These are phyloP conservation scores for Taiozyma onychis DNA, from an alignment of 1,139 yeast genomes.

Conservation along the genomic window DNA sequence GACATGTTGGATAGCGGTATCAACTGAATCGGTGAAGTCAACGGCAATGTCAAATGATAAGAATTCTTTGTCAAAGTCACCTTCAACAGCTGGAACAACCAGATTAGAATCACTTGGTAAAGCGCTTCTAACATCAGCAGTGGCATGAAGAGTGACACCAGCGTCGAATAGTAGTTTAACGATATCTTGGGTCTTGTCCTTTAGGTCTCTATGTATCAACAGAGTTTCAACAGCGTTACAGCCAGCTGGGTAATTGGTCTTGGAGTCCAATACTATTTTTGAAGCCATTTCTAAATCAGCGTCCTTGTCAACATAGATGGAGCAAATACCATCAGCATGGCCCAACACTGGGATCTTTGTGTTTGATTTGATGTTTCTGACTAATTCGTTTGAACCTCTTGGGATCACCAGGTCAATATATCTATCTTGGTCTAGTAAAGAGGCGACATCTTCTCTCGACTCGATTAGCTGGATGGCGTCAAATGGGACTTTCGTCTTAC, in stretches of 20 bases:
- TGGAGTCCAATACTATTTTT: constrained; percentile 73
- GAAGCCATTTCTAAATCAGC: constrained; percentile 76
- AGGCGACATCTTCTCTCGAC: constrained; percentile 86
- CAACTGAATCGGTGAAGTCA: constrained; percentile 48
- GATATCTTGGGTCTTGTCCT: constrained; percentile 37
- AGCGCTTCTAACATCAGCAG: constrained; percentile 40
- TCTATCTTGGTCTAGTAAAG: constrained; percentile 75
- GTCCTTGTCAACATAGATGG: constrained; percentile 71
- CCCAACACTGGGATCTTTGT: constrained; percentile 97
- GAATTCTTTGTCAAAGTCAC: constrained; percentile 79
- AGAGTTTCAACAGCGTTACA: constrained; percentile 95
- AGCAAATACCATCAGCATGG: constrained; percentile 97
- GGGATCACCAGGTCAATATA: constrained; percentile 96
- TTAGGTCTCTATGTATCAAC: constrained; percentile 55
- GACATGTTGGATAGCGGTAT: constrained; percentile 76
- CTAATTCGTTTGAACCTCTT: constrained; percentile 91
- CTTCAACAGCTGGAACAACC: constrained; percentile 42
- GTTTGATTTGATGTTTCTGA: constrained; percentile 72
- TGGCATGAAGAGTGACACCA: constrained; percentile 69
- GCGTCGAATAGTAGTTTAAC: constrained; percentile 48
- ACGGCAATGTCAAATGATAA: constrained; percentile 80
- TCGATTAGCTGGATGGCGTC: constrained; percentile 82
- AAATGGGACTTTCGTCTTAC: constrained; percentile 59
- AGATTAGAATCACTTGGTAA: constrained; percentile 23
- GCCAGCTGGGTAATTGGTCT: constrained; percentile 97